A percentile compares a stretch with the other conserved stretches of the same genome.
Conservation (phyloP, 1,139 yeast species). For the Yamadazyma triangularis region DNA sequence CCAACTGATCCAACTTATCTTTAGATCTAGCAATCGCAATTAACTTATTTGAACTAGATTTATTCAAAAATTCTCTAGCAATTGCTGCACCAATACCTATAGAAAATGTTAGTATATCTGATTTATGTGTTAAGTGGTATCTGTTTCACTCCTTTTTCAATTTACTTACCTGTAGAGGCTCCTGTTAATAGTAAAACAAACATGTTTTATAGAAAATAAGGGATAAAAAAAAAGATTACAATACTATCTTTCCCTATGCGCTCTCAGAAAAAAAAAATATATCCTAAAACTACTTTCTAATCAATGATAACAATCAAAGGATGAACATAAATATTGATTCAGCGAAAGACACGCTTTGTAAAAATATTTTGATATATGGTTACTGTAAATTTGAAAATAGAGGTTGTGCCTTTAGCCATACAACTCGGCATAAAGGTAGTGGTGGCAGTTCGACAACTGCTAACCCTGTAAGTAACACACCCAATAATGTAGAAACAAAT, state of each 20-base stretch:
- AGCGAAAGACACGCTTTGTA: conserved; percentile 79
- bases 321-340: conserved; percentile 45
- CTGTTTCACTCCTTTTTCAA: no score
- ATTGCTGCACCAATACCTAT: conserved; percentile 76
- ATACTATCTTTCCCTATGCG: neutral
- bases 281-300: no score
- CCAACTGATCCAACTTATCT: conserved; percentile 40
- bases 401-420: conserved; percentile 81
- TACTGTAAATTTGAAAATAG: conserved; percentile 85
- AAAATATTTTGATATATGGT: conserved; percentile 82
- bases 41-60: conserved; percentile 32
- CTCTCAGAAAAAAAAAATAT: no score
- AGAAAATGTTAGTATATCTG: conserved; percentile 7
- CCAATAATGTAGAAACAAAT: no score
- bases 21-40: conserved; percentile 73
- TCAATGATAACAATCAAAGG: neutral
- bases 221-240: neutral
- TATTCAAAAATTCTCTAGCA: conserved; percentile 46
- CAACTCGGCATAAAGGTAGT: conserved; percentile 1
- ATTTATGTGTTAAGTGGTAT: no score
- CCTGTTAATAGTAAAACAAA: conserved; percentile 51
- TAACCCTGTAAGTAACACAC: no score
- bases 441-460: no score
- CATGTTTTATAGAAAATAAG: no score
- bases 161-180: conserved; percentile 51